These are phyloP conservation scores for Candida sphagnicola DNA, from an alignment of 805 yeast species.

Conservation along the genomic window DNA sequence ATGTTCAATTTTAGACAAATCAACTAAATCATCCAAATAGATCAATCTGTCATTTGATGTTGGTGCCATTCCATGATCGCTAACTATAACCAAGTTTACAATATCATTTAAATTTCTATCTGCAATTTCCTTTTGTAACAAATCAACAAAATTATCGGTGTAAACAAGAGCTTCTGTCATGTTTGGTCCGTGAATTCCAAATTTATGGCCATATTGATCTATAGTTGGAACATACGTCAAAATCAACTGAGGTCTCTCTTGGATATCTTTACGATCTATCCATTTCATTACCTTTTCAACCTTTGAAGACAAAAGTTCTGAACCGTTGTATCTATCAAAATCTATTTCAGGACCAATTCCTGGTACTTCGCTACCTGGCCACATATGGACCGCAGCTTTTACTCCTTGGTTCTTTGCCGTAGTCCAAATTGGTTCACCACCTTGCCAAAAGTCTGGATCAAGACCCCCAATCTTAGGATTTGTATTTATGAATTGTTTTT, in stretches of 20 bases:
- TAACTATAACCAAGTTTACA: constrained; percentile 72
- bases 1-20: constrained; percentile 51
- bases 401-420: constrained; percentile 65
- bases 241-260: constrained; percentile 67
- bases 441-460: constrained; percentile 66
- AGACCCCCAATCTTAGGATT: constrained; percentile 48
- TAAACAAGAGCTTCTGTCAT: constrained; percentile 50
- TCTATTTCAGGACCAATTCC: constrained; percentile 49
- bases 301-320: constrained; percentile 58
- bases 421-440: constrained; percentile 87
- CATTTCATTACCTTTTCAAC: constrained; percentile 56
- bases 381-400: constrained; percentile 81
- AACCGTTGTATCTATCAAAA: constrained; percentile 61
- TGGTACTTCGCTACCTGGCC: constrained; percentile 89
- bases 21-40: constrained; percentile 68
- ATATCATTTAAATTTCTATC: constrained; percentile 57
- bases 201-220: constrained; percentile 71
- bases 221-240: constrained; percentile 77
- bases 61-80: constrained; percentile 95
- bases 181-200: constrained; percentile 63
- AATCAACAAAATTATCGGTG: constrained; percentile 64
- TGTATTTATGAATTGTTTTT: constrained; percentile 60
- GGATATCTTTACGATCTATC: constrained; percentile 54
- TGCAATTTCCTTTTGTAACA: constrained; percentile 44
- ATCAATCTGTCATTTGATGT: constrained; percentile 67